Evolutionary conservation across 1,284 basidiomycete genomes (phyloP), one percentile per base, ranked within the genome.

Genomic region (Porogramme epimiltina): DNA sequence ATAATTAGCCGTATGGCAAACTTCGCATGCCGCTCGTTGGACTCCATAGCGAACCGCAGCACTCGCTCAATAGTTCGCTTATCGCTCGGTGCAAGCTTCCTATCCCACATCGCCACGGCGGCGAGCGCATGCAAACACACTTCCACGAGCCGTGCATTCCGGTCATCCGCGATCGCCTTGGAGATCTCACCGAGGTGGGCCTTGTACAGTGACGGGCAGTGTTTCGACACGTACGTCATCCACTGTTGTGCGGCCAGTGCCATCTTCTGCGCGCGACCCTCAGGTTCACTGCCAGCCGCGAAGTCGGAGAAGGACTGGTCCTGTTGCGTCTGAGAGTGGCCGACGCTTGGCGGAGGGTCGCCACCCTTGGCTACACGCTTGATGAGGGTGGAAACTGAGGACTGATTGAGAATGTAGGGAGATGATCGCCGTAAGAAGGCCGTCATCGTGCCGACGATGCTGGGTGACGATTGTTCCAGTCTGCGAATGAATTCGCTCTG

Each of bases 1-100:
- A 89, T 83, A 9, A 98, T 64, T 42, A 95, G 74, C 22, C 93
- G 84, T 1, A 91, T 84, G 0, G 94, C 92, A 68, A 92, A 95
- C 69, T 98, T 98, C 19, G 94, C 90, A 62, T 91, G 85, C 18
- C 82, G 76, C 18, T 76, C 74, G 28, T 88, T 83, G 1, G 83
- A 78, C 10, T 82, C 79, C 28, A 85, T 67, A 0, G 83, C 88
- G 58, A 86, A 81, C 25, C 80, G 76, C 48, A 73, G 73, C 8
- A 90, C 75, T 15, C 86, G 78, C 33, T 95, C 91, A 9, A 37
- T 18, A 16, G n/a, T 84, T 66, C 55, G 92, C 91, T 81, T 85
- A 55, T 95, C 93, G 42, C 72, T 69, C 0, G 82, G 78, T 3
- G 74, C 76, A 23, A 85, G 67, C 10, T 76, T 77, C 36, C 75